phyloP scores from a whole-genome alignment of 2,329 filamentous ascomycete genomes.

The Zymoseptoria passerinii region DNA sequence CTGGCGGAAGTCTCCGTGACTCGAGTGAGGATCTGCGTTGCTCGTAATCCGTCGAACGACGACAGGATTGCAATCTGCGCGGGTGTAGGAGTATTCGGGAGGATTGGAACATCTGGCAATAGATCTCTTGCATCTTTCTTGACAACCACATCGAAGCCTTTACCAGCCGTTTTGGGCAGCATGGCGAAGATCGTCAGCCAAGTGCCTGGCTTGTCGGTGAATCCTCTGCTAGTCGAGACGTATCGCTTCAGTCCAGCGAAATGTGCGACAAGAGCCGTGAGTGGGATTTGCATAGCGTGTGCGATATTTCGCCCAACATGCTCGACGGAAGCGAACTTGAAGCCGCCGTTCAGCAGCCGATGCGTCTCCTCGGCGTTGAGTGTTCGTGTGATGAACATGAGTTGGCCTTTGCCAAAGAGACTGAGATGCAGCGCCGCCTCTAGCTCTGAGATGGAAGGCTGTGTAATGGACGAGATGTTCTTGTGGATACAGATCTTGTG shows the following conservation, averaged over 20 bases:
- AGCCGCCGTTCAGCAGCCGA: conserved; percentile 62
- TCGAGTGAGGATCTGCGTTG: conserved; percentile 11
- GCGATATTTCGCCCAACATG: conserved; percentile 63
- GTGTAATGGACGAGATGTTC: conserved; percentile 1
- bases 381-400: conserved; percentile 69
- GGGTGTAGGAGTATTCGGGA: conserved; percentile 23
- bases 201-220: conserved; percentile 33
- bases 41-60: conserved; percentile 27
- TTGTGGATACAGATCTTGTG: conserved; percentile 8
- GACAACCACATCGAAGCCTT: conserved; percentile 39
- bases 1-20: neutral
- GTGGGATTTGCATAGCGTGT: conserved; percentile 64
- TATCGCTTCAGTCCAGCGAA: conserved; percentile 58
- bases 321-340: conserved; percentile 63
- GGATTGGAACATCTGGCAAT: conserved; percentile 38
- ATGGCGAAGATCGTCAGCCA: conserved; percentile 32
- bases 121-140: conserved; percentile 33
- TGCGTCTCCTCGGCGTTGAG: conserved; percentile 53
- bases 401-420: conserved; percentile 60
- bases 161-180: conserved; percentile 26
- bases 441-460: conserved; percentile 27
- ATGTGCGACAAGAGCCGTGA: conserved; percentile 51
- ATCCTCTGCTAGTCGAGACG: conserved; percentile 32
- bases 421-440: conserved; percentile 33
- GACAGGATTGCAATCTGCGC: conserved; percentile 28